Evolutionary conservation across 768 basidiomycete species (phyloP).

Genomic region (Tricholoma hemisulphureum): DNA sequence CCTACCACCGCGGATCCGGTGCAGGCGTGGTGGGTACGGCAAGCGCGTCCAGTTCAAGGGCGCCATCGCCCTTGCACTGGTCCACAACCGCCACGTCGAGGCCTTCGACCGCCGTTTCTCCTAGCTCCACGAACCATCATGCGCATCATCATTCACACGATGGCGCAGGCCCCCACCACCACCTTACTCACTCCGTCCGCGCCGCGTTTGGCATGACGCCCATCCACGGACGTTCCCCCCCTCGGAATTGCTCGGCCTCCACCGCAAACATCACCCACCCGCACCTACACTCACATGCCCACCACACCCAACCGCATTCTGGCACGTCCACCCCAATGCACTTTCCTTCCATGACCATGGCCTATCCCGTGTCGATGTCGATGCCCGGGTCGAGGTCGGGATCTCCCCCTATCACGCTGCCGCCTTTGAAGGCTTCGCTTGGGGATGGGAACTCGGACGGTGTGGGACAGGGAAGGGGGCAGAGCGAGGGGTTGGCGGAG

Average conservation of each 20-base stretch:
- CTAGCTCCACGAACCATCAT: conserved; percentile 15
- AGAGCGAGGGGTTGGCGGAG: conserved; percentile 16
- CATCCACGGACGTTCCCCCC: conserved; percentile 40
- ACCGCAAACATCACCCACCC: conserved; percentile 20
- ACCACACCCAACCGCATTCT: conserved; percentile 21
- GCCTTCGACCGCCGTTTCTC: neutral
- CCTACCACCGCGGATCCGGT: conserved; percentile 32
- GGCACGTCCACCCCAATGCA: conserved; percentile 18
- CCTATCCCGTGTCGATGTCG: conserved; percentile 23
- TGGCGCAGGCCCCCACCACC: conserved; percentile 44
- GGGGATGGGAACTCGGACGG: conserved; percentile 14
- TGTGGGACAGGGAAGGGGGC: conserved; percentile 10
- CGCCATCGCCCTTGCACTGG: conserved; percentile 56
- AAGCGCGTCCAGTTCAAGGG: conserved; percentile 56
- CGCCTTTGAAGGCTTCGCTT: conserved; percentile 52
- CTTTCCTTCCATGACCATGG: conserved; percentile 10
- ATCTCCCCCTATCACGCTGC: conserved; percentile 69
- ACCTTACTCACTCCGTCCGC: conserved; percentile 81
- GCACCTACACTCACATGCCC: conserved; percentile 19
- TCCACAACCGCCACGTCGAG: conserved; percentile 22
- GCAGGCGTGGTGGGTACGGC: conserved; percentile 29
- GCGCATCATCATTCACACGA: conserved; percentile 19
- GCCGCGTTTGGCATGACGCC: conserved; percentile 93
- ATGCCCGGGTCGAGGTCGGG: conserved; percentile 61
- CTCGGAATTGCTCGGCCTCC: neutral